Evolutionary conservation across 2,329 filamentous ascomycete species (phyloP).

Genomic region (Setomelanomma holmii): DNA sequence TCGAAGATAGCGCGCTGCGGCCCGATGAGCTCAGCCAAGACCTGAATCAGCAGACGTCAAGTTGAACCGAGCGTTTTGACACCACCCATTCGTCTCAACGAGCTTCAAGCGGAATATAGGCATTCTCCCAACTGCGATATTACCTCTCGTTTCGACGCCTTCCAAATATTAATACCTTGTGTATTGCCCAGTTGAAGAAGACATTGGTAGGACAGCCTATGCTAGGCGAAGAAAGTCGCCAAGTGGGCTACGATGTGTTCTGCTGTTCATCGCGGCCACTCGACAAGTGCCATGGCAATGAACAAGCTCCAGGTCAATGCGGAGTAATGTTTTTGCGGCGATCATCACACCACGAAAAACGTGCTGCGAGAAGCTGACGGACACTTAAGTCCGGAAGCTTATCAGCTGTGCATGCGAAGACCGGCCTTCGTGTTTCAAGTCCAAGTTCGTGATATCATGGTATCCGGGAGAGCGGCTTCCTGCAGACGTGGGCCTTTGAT

Average conservation of each 20-base stretch:
- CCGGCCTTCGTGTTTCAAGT: constrained; percentile 10
- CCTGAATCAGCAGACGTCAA: constrained; percentile 5
- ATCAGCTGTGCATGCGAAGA: constrained; percentile 1
- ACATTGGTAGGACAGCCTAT: too few species aligned
- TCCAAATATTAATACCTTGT: too few species aligned
- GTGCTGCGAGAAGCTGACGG: not conserved
- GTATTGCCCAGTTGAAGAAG: too few species aligned
- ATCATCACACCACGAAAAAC: too few species aligned
- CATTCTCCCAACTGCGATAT: too few species aligned
- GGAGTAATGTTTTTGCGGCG: too few species aligned
- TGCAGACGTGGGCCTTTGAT: not conserved
- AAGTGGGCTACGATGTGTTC: too few species aligned
- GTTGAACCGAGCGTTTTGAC: not conserved
- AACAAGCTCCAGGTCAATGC: not conserved
- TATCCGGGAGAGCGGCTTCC: constrained; percentile 6
- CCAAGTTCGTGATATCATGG: constrained; percentile 11
- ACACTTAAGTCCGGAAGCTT: not conserved
- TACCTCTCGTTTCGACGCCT: too few species aligned
- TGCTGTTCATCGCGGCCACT: too few species aligned
- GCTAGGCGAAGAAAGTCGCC: too few species aligned
- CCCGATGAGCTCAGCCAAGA: constrained; percentile 11
- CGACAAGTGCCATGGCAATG: too few species aligned
- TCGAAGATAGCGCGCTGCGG: not conserved
- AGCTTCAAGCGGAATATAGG: not conserved
- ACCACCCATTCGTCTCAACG: not conserved